These are phyloP conservation scores for Nepenthes gracilis DNA, from an alignment of 148 eudicot genomes.

Conservation along the genomic window DNA sequence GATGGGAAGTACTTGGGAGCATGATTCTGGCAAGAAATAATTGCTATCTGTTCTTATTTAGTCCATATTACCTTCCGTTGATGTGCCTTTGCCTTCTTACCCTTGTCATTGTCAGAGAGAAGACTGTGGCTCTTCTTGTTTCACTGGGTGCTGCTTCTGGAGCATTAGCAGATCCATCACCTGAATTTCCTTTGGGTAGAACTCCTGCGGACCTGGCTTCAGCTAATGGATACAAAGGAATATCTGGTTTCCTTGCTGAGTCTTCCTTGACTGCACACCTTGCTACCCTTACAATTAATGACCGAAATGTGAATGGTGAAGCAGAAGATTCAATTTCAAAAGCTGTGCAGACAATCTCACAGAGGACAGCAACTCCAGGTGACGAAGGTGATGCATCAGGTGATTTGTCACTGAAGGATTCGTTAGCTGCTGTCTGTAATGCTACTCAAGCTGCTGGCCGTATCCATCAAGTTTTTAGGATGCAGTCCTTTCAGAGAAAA, in stretches of 20 bases:
- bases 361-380: conserved; percentile 25
- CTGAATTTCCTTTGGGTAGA: conserved; percentile 47
- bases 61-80: too few species aligned
- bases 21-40: too few species aligned
- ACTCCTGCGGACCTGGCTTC: conserved; percentile 68
- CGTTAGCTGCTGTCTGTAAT: conserved; percentile 52
- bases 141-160: conserved; percentile 51
- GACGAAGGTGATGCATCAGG: conserved; percentile 22
- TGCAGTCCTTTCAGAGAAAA: conserved; percentile 47
- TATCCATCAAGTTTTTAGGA: conserved; percentile 56
- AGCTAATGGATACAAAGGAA: conserved; percentile 55
- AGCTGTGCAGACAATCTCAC: conserved; percentile 30
- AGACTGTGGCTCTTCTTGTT: conserved; percentile 43
- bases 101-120: conserved; percentile 32
- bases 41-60: too few species aligned
- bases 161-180: conserved; percentile 49
- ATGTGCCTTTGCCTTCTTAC: not conserved
- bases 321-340: conserved; percentile 22
- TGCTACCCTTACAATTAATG: conserved; percentile 29
- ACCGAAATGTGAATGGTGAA: conserved; percentile 17
- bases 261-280: conserved; percentile 46
- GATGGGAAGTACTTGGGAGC: too few species aligned
- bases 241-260: conserved; percentile 67
- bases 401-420: conserved; percentile 40
- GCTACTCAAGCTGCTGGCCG: conserved; percentile 67